Evolutionary conservation across 768 basidiomycete species (phyloP).

Genomic region (Plicaturopsis crispa): DNA sequence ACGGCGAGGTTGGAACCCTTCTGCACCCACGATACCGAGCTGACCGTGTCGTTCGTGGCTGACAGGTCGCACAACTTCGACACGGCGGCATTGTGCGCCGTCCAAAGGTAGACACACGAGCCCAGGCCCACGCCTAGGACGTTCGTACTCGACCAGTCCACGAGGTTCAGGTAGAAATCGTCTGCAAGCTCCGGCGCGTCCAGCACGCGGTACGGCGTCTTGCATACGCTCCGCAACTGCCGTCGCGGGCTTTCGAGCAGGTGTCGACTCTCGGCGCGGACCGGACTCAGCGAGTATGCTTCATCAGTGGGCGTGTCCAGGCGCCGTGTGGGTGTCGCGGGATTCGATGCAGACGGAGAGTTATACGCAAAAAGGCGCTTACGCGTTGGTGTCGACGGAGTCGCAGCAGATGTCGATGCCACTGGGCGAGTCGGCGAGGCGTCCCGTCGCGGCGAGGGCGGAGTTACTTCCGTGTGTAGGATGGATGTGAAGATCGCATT

Average conservation of each 20-base stretch:
- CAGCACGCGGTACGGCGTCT: conserved; percentile 93
- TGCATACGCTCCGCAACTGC: conserved; percentile 75
- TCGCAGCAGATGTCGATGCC: conserved; percentile 30
- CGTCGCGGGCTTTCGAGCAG: conserved; percentile 82
- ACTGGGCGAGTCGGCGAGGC: conserved; percentile 52
- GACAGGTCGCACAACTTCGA: conserved; percentile 83
- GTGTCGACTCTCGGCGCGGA: conserved; percentile 73
- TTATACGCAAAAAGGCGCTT: conserved; percentile 65
- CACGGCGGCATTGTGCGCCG: conserved; percentile 87
- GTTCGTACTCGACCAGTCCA: conserved; percentile 96
- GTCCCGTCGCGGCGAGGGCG: conserved; percentile 54
- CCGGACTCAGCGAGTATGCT: conserved; percentile 86
- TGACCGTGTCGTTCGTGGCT: conserved; percentile 61
- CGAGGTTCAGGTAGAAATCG: conserved; percentile 97
- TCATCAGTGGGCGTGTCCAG: conserved; percentile 85
- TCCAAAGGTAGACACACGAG: conserved; percentile 94
- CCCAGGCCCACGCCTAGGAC: conserved; percentile 91
- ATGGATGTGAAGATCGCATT: conserved; percentile 76
- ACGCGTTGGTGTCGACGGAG: conserved; percentile 36
- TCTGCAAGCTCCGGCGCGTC: conserved; percentile 97
- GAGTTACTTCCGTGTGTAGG: conserved; percentile 72
- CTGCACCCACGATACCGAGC: conserved; percentile 92
- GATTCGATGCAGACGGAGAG: conserved; percentile 52
- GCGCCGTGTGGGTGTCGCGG: conserved; percentile 44
- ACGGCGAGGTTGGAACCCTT: conserved; percentile 88